phyloP scores from a whole-genome alignment of 805 yeast species.

The Lipomyces orientalis region DNA sequence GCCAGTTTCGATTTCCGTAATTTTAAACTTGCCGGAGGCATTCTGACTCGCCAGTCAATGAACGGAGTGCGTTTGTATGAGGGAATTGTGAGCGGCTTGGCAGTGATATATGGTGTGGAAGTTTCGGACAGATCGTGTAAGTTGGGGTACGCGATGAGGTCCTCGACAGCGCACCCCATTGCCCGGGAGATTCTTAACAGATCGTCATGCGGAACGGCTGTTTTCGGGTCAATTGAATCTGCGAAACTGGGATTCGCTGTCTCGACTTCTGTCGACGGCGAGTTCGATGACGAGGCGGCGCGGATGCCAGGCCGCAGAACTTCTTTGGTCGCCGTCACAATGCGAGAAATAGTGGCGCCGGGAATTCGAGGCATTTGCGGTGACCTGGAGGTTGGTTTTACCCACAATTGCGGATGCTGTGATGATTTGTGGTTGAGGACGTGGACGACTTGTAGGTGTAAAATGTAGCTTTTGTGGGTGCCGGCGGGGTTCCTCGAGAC shows the following conservation, averaged over 20 bases:
- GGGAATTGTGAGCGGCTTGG: slow-evolving; percentile 23
- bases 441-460: not conserved
- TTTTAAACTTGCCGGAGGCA: slow-evolving; percentile 23
- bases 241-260: slow-evolving; percentile 12
- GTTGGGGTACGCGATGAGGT: slow-evolving; percentile 25
- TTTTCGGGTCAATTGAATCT: slow-evolving; percentile 7
- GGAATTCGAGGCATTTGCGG: slow-evolving; percentile 14
- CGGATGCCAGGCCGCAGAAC: not conserved
- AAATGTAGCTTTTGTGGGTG: not conserved
- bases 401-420: not conserved
- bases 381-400: not conserved
- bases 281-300: slow-evolving; percentile 5
- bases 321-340: not conserved
- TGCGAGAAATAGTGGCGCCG: not conserved
- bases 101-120: slow-evolving; percentile 17
- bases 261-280: not conserved
- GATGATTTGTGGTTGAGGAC: not conserved
- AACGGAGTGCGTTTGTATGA: slow-evolving; percentile 21
- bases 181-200: slow-evolving; percentile 17
- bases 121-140: slow-evolving; percentile 3
- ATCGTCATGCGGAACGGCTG: slow-evolving; percentile 1
- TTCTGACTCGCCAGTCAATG: slow-evolving; percentile 22
- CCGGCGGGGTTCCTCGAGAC: not conserved
- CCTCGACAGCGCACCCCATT: slow-evolving; percentile 30
- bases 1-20: slow-evolving; percentile 34